Percentiles rank a stretch among this genome's conserved stretches.
phyloP scores from a whole-genome alignment of 1,284 basidiomycete genomes.

The Microbotryum violaceum region DNA sequence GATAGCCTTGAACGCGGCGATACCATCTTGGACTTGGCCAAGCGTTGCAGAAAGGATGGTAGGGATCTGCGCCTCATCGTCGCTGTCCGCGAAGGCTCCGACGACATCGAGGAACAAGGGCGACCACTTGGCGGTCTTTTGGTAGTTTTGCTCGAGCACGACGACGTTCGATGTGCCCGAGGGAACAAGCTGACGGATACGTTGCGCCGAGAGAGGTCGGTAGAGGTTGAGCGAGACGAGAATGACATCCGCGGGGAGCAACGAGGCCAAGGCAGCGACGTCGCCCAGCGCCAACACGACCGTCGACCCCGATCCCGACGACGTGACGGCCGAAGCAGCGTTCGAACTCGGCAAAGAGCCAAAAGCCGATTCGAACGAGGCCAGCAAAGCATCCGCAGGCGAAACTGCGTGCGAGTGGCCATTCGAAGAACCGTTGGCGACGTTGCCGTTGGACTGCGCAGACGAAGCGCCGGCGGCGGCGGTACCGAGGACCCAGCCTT shows the following conservation, averaged over 20 bases:
- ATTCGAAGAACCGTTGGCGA: conserved; percentile 21
- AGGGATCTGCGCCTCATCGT: conserved; percentile 45
- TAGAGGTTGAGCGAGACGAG: conserved; percentile 65
- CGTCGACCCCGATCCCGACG: conserved; percentile 15
- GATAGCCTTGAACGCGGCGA: conserved; percentile 43
- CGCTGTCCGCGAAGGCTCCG: conserved; percentile 53
- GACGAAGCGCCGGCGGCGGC: too few species aligned
- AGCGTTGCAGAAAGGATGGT: conserved; percentile 57
- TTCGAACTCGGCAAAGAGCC: conserved; percentile 9
- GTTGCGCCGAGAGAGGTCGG: conserved; percentile 62
- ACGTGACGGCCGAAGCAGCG: conserved; percentile 3
- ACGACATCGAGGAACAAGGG: conserved; percentile 78
- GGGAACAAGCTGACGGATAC: conserved; percentile 59
- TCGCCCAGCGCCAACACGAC: conserved; percentile 64
- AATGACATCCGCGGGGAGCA: conserved; percentile 51
- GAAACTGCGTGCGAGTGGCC: background rate
- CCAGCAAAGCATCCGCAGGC: background rate
- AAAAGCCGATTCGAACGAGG: conserved; percentile 19
- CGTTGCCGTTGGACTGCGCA: too few species aligned
- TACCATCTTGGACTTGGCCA: conserved; percentile 46
- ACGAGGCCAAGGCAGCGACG: conserved; percentile 40
- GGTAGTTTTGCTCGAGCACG: conserved; percentile 71
- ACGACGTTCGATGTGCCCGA: conserved; percentile 61
- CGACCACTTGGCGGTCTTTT: conserved; percentile 76
- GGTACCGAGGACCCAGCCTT: too few species aligned